Conservation (phyloP, 2,329 filamentous ascomycete species). For the Colletotrichum aenigma region DNA sequence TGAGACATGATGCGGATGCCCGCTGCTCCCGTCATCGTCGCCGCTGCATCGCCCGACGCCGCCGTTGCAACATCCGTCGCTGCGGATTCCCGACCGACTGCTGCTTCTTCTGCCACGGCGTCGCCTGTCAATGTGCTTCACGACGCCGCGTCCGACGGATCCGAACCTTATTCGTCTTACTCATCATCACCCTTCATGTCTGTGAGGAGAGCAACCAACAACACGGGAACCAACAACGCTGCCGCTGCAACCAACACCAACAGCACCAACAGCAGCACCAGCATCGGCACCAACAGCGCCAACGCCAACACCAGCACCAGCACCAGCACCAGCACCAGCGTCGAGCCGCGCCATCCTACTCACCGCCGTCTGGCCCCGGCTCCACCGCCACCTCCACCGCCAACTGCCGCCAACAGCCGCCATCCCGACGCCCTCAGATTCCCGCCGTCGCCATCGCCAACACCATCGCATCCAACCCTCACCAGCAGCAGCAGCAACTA, state of each 20-base stretch:
- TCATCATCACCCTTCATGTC: background rate
- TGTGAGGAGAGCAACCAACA: background rate
- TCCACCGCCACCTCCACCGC: background rate
- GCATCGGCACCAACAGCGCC: background rate
- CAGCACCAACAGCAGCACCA: background rate
- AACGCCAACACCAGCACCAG: background rate
- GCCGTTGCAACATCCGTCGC: background rate
- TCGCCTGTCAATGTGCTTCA: background rate
- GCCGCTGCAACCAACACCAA: background rate
- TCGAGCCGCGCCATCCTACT: background rate
- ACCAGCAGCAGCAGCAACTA: background rate
- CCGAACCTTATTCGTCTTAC: conserved; percentile 1
- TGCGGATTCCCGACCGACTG: conserved; percentile 1
- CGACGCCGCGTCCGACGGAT: background rate
- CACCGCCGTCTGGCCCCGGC: background rate
- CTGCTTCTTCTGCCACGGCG: background rate
- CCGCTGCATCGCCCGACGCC: background rate
- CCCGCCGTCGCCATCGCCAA: conserved; percentile 14
- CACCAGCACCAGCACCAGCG: background rate
- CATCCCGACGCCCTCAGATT: conserved; percentile 4
- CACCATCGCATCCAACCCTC: conserved; percentile 8
- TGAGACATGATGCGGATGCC: conserved; percentile 21
- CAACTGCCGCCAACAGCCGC: background rate
- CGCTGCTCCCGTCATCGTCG: background rate
- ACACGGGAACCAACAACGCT: background rate